These are phyloP conservation scores for Chlamydomonas sp. DNA, from an alignment of 139 green algal species.

Conservation along the genomic window DNA sequence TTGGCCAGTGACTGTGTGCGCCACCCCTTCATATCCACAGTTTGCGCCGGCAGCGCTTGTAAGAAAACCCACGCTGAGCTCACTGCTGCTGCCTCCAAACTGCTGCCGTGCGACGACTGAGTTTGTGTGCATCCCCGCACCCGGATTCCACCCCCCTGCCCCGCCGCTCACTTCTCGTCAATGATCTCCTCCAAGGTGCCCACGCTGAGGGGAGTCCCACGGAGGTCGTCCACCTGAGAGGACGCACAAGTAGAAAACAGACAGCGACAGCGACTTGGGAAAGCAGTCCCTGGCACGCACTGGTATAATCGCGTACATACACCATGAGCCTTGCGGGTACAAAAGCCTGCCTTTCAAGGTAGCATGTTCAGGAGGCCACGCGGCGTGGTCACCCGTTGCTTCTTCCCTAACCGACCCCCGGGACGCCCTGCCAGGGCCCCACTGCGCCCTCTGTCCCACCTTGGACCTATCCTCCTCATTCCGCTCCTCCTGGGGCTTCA, in stretches of 20 bases:
- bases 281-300: not conserved
- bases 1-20: no score
- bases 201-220: slow-evolving; percentile 94
- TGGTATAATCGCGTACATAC: no score
- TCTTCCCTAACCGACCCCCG: not conserved
- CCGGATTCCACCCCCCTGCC: not conserved
- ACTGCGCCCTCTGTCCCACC: slow-evolving; percentile 35
- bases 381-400: not conserved
- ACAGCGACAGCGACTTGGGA: not conserved
- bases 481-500: slow-evolving; percentile 94
- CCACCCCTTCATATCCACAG: no score
- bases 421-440: not conserved
- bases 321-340: no score
- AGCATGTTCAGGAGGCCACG: not conserved
- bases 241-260: not conserved
- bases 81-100: no score
- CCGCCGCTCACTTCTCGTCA: slow-evolving; percentile 91
- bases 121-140: no score
- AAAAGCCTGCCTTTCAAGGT: not conserved
- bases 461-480: slow-evolving; percentile 95
- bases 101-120: no score
- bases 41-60: no score
- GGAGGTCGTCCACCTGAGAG: slow-evolving; percentile 93
- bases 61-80: no score
- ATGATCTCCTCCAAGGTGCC: slow-evolving; percentile 99